Percentiles rank a stretch among this genome's conserved stretches.
Evolutionary conservation across 192 early-diverging fungal species (phyloP).

Genomic region (Diversispora epigaea): DNA sequence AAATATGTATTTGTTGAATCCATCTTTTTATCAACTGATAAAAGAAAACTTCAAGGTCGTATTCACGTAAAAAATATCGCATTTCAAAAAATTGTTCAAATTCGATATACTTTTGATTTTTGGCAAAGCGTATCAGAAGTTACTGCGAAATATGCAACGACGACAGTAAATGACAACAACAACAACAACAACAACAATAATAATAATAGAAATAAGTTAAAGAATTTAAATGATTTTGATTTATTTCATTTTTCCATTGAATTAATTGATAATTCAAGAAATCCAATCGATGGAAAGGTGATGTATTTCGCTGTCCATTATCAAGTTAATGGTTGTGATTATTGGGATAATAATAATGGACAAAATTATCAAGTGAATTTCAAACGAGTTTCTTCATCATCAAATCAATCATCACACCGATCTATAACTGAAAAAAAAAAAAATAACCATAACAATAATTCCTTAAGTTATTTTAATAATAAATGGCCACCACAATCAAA

Average conservation of each 20-base stretch:
- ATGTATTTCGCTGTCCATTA: constrained; percentile 69
- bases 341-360: constrained; percentile 95
- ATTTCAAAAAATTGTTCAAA: constrained; percentile 77
- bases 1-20: constrained; percentile 60
- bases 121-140: constrained; percentile 77
- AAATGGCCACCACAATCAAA: neutral
- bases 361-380: constrained; percentile 76
- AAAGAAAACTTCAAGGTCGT: constrained; percentile 58
- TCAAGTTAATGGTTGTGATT: constrained; percentile 65
- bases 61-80: constrained; percentile 83
- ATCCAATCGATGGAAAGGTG: constrained; percentile 42
- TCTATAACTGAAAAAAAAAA: constrained; percentile 35
- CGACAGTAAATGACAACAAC: constrained; percentile 18
- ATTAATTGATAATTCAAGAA: constrained; percentile 51
- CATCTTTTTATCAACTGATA: constrained; percentile 50
- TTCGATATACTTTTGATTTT: constrained; percentile 79
- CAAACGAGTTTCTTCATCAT: constrained; percentile 33
- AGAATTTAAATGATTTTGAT: constrained; percentile 54
- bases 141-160: constrained; percentile 52
- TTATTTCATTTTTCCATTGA: constrained; percentile 70
- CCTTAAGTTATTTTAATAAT: neutral
- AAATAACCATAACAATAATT: constrained; percentile 34
- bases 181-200: constrained; percentile 23
- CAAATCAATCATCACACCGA: constrained; percentile 28
- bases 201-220: no score